phyloP scores from a whole-genome alignment of 75 land plant genomes.

The Pinus taeda region DNA sequence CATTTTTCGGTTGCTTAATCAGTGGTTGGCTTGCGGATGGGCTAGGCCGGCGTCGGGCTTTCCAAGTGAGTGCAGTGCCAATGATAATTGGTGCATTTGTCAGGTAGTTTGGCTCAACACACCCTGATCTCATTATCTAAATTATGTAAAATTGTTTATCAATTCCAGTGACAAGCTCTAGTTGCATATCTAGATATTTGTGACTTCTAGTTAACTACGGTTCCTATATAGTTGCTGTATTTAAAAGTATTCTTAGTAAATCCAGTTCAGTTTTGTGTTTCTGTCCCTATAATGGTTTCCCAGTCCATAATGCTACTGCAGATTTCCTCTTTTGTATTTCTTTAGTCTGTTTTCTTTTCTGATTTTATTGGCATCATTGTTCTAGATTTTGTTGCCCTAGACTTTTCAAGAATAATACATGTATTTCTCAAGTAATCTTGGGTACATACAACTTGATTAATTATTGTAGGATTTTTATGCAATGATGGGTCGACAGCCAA shows the following conservation, averaged over 20 bases:
- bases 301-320: neutral
- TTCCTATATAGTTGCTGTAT: neutral
- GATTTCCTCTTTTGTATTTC: neutral
- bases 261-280: too few relatives aligned
- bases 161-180: neutral
- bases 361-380: neutral
- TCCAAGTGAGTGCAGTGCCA: slow-evolving; percentile 81
- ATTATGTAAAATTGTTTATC: slow-evolving; percentile 5
- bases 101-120: slow-evolving; percentile 16
- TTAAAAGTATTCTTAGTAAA: neutral
- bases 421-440: neutral
- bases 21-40: slow-evolving; percentile 92
- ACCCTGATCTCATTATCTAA: neutral
- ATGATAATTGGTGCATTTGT: slow-evolving; percentile 73
- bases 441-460: neutral
- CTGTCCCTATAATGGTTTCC: neutral
- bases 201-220: neutral
- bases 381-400: neutral
- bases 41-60: slow-evolving; percentile 72
- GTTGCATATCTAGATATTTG: neutral
- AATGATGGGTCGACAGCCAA: neutral
- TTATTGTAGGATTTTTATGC: neutral
- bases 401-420: neutral
- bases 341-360: neutral
- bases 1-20: slow-evolving; percentile 70